Base-by-base conservation (phyloP, 2,329 filamentous ascomycete genomes). In the Aspergillus ochraceoroseus region DNA sequence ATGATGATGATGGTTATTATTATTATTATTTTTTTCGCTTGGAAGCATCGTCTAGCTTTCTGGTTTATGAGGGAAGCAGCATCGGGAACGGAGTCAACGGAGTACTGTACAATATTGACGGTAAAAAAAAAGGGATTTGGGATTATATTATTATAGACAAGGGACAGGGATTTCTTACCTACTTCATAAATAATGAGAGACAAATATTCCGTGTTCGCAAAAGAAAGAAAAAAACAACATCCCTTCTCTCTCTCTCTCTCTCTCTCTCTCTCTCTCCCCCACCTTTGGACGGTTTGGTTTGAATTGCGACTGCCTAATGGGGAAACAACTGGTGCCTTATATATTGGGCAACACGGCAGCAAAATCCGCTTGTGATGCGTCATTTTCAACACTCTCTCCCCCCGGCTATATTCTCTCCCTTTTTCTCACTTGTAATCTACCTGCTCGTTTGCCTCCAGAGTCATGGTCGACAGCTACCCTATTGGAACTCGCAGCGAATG, bases 401-500 rank as follows among this genome's bases (percentile, higher is more conserved):
- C 4, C n/a, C 29, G 19, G 32, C 17, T 18, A 5, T 18, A 28
- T 28, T 5, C 26, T 28, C 2, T 19, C 9, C 8, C 19, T 5
- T 19, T 11, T 8, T 20, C 30, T 19, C n/a, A 8, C 15, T 12
- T 20, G n/a, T 19, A 9, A 8, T 7, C 13, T 13, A 14, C 17
- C 23, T 29, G 17, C 7, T 15, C 9, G 5, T n/a, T 27, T 19
- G n/a, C n/a, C n/a, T n/a, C n/a, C n/a, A 38, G n/a, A 36, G 34
- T 30, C n/a, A 63, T 62, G 59, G n/a, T 44, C 25, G 51, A 60
- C 7, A 58, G 38, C 26, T 65, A 65, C 19, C 45, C 54, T 1
- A 63, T 62, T 37, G 55, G 54, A n/a, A 56, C 53, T 11, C 63
- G 62, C 33, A 47, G 54, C 39, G 70, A 78, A 22, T 73, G 75